Evolutionary conservation across 2,329 filamentous ascomycete species (phyloP), one percentile per base, ranked within the genome.

Genomic region (Aspergillus fischeri): DNA sequence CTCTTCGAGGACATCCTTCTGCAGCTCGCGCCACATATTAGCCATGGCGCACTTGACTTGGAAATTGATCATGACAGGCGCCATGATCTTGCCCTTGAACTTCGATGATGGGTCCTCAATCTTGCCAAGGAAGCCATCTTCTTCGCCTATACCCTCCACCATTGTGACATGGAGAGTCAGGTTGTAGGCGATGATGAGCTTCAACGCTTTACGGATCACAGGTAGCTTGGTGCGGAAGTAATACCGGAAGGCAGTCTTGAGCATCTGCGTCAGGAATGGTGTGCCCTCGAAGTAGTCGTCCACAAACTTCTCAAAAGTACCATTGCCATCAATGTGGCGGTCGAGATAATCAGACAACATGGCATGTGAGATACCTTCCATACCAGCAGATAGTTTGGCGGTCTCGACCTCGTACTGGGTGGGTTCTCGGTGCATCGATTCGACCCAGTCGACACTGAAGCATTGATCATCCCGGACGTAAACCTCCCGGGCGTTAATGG

Each of bases 61-160:
- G 85, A 97, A 97, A 81, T 97, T 97, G 84, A 97, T 95, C 92
- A 97, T 96, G 72, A 97, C 92, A 11, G 93, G 93, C 17, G 93
- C 93, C 61, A 96, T 87, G 38, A 89, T 92, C 80, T 93, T 93
- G 70, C 92, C 92, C 67, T 84, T 88, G 81, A 89, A 97, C 73
- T 91, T 94, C 64, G 91, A 96, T 54, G 88, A 85, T 68, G 90
- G 86, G 68, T 94, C 90, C 52, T 93, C 86, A 63, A 97, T 93
- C 78, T 90, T 88, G 63, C 92, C 93, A 54, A 90, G 82, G 71
- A 92, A 81, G 25, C 81, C 78, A 61, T 91, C 86, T 69, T 96
- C 91, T 14, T 91, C 87, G 21, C 90, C 90, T 58, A 94, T 84
- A 64, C 91, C 91, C 77, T 97, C 91, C 27, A 97, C 88, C 84